Base-by-base conservation (phyloP, 257 asterid genomes). In the Ophiorrhiza pumila region DNA sequence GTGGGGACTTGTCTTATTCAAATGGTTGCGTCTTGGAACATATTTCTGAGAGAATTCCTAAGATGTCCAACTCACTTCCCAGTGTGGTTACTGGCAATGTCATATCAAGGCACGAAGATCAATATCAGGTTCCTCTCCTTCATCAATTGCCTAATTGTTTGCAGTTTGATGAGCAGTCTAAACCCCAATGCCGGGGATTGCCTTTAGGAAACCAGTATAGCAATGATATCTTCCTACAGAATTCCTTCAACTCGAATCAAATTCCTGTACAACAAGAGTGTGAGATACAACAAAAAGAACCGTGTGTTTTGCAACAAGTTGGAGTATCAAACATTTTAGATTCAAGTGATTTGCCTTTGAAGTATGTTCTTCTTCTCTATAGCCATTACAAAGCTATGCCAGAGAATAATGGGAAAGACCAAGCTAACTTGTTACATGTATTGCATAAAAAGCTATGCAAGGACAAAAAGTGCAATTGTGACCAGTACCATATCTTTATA, bases 401-500 rank as follows among this genome's bases (percentile, higher is more conserved):
- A 46, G 47, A 49, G 62, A 80, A 78, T 69, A 63, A 71, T 52
- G 71, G 72, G 73, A 73, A 73, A 45, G 71, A 32, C 59, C 79
- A 25, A 62, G 80, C 56, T 52, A 77, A 74, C 25, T 79, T 82
- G 81, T 41, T 85, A 75, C 75, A 69, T 57, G 45, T 57, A 49
- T 67, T 84, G 78, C 93, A 87, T 79, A 35, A 22, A 58, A 74
- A 13, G 32, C 68, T 29, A 23, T 85, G 89, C 74, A 50, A 20
- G 61, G 81, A 42, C 68, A 43, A 61, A 27, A 65, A 49, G 52
- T 88, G 93, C 76, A 58, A 56, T 60, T 85, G 90, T 68, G 66
- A 76, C 49, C 67, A 39, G 50, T 70, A 65, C 75, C 64, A 31
- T 13, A 2, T 15, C 32, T 76, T 79, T 71, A 73, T 82, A 69